Percentiles rank a stretch among this genome's conserved stretches.
Evolutionary conservation across 768 basidiomycete genomes (phyloP).

Genomic region (Russula foetens): DNA sequence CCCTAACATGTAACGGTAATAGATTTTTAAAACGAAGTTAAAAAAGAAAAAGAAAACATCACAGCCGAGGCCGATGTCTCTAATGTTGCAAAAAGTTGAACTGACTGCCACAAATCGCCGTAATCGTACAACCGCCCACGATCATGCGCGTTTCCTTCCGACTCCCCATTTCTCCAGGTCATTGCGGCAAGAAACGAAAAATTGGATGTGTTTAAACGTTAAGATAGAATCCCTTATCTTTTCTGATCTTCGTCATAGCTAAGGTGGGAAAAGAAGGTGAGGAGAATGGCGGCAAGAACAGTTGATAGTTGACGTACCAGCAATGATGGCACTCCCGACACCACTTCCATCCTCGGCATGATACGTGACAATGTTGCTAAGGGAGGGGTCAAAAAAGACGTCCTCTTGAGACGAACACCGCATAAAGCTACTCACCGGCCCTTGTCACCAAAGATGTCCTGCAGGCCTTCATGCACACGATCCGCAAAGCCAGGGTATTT

Average conservation of each 20-base stretch:
- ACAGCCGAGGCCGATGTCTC: neutral
- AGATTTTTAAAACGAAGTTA: too few relatives aligned
- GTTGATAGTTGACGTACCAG: slow-evolving; percentile 40
- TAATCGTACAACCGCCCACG: neutral
- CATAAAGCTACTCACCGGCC: slow-evolving; percentile 53
- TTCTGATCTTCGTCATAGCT: slow-evolving; percentile 89
- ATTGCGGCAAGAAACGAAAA: neutral
- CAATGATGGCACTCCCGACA: slow-evolving; percentile 95
- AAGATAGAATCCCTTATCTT: slow-evolving; percentile 51
- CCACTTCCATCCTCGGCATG: slow-evolving; percentile 91
- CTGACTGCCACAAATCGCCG: neutral
- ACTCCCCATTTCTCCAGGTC: neutral
- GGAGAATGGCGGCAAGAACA: neutral
- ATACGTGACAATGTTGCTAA: slow-evolving; percentile 63
- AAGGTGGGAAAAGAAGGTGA: neutral
- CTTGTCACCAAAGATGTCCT: slow-evolving; percentile 95
- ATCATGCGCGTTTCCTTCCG: neutral
- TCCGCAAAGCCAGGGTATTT: slow-evolving; percentile 98
- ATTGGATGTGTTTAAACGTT: slow-evolving; percentile 35
- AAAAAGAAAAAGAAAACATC: too few relatives aligned
- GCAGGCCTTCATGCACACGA: slow-evolving; percentile 83
- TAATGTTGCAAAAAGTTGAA: neutral
- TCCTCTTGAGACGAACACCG: neutral
- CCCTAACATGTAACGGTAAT: too few relatives aligned
- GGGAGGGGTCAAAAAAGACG: neutral